phyloP scores from a whole-genome alignment of 352 stramenopile genomes.

The Phytopythium kandeliae region DNA sequence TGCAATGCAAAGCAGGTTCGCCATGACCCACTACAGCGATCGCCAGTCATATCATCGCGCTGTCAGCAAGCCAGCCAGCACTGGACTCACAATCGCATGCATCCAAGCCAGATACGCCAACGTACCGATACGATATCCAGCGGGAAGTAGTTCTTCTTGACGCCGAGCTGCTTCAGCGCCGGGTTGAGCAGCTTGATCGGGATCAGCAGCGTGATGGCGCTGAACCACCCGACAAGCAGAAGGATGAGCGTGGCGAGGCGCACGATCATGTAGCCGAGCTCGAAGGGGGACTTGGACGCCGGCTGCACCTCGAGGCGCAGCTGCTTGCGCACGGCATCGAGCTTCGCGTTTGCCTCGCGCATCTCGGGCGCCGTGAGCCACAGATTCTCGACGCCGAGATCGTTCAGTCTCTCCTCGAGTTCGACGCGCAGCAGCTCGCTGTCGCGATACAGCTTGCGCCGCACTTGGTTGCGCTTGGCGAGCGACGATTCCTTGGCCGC shows the following conservation, averaged over 20 bases:
- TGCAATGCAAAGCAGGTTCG: conserved; percentile 47
- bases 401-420: conserved; percentile 72
- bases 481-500: conserved; percentile 33
- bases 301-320: conserved; percentile 59
- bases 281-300: conserved; percentile 29
- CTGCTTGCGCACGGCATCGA: conserved; percentile 59
- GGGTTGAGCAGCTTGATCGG: conserved; percentile 60
- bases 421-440: conserved; percentile 72
- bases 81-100: background rate
- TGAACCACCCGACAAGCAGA: conserved; percentile 74
- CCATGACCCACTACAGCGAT: conserved; percentile 25
- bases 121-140: conserved; percentile 65
- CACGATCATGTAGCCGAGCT: conserved; percentile 58
- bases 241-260: conserved; percentile 61
- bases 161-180: conserved; percentile 39
- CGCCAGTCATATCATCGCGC: background rate
- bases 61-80: conserved; percentile 1
- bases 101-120: background rate
- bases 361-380: conserved; percentile 43
- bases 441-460: conserved; percentile 63
- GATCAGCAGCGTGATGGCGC: conserved; percentile 53
- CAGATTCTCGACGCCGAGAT: conserved; percentile 54
- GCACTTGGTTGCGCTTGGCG: conserved; percentile 68
- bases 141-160: conserved; percentile 74
- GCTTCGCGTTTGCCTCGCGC: conserved; percentile 36